Evolutionary conservation across 2,329 filamentous ascomycete species (phyloP), one percentile per base, ranked within the genome.

Genomic region (Colletotrichum magnum): DNA sequence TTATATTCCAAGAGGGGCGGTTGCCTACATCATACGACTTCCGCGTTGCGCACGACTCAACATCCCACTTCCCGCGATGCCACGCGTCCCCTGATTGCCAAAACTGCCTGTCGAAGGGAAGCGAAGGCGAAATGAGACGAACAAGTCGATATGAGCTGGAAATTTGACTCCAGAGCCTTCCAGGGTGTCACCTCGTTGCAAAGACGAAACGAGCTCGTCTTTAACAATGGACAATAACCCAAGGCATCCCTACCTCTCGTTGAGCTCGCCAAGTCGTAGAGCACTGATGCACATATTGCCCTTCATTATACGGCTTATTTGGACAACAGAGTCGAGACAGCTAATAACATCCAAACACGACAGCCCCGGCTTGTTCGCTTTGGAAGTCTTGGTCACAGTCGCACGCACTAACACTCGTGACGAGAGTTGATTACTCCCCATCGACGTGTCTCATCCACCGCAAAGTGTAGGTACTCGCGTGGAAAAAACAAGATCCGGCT

Each of bases 41-140:
- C 0, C 47, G 9, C 12, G 5, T 52, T 64, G 36, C 16, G 6
- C 1, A 41, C 15, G 4, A 36, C 32, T 36, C 21, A 16, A 6
- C 24, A 32, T 52, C 62, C 53, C 62, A 52, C 45, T 58, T 52
- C 16, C 53, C 36, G 62, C n/a, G 1, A 45, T 5, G 13, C n/a
- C 51, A 50, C 18, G 2, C 21, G 7, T 54, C 13, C 47, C 59
- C 50, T 18, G 18, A 18, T 18, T 18, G 18, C 18, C 18, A 18
- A 18, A 18, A 18, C 18, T 18, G 45, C 4, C 9, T 24, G 21
- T 15, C 26, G 28, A 41, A 16, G 36, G 18, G 9, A 16, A 36
- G 16, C 9, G 32, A 36, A 36, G 32, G 32, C 32, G 32, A 36
- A 36, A 36, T 36, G 32, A 36, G 32, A 36, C 32, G 9, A 36